These are phyloP conservation scores for Phytophthora colocasiae DNA, from an alignment of 352 stramenopile genomes.

Conservation along the genomic window DNA sequence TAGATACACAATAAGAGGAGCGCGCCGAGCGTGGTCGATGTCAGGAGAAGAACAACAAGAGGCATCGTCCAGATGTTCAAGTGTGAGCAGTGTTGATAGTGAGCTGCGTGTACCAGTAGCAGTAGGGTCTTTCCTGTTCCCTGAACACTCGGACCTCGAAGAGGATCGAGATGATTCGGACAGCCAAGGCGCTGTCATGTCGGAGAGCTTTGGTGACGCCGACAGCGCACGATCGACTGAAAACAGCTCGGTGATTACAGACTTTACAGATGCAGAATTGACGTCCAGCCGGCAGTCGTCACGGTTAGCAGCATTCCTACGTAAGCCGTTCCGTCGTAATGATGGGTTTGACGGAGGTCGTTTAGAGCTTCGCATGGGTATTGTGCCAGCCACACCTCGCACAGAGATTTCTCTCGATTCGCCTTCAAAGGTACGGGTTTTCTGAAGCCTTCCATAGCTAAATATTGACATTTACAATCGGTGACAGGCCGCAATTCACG, in stretches of 20 bases:
- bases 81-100: constrained; percentile 30
- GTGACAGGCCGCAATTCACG: constrained; percentile 65
- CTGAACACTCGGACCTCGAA: constrained; percentile 37
- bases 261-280: constrained; percentile 60
- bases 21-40: constrained; percentile 18
- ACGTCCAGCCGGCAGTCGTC: constrained; percentile 62
- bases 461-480: not conserved
- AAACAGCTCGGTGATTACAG: constrained; percentile 74
- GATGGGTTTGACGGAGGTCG: constrained; percentile 59
- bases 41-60: constrained; percentile 35
- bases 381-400: constrained; percentile 53
- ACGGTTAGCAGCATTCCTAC: constrained; percentile 64
- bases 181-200: constrained; percentile 75
- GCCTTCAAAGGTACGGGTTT: constrained; percentile 57
- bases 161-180: constrained; percentile 72
- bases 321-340: constrained; percentile 70
- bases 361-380: constrained; percentile 50
- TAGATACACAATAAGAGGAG: constrained; percentile 21
- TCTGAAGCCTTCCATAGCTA: not conserved
- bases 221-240: constrained; percentile 76
- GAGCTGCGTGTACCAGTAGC: constrained; percentile 29
- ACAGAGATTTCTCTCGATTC: constrained; percentile 61
- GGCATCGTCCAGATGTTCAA: constrained; percentile 27
- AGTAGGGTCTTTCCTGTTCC: constrained; percentile 42
- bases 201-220: constrained; percentile 78